Evolutionary conservation across 2,329 filamentous ascomycete species (phyloP).

Genomic region (Xylaria sp.): DNA sequence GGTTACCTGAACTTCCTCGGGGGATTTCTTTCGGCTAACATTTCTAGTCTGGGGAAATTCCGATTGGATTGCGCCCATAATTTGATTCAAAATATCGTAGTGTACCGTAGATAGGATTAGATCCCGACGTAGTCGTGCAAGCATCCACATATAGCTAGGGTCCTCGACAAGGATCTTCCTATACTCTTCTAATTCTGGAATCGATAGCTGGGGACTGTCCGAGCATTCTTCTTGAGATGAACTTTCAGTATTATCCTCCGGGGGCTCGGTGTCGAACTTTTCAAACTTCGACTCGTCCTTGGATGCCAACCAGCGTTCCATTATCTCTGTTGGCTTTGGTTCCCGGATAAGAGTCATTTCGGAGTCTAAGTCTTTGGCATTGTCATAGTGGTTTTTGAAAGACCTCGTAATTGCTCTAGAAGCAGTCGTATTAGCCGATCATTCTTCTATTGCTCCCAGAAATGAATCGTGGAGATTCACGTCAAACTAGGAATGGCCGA

Average conservation of each 20-base stretch:
- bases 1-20: conserved; percentile 5
- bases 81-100: neutral
- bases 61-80: conserved; percentile 9
- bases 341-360: neutral
- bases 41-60: neutral
- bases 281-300: conserved; percentile 1
- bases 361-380: neutral
- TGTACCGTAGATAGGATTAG: neutral
- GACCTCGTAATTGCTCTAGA: conserved; percentile 5
- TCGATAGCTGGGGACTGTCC: neutral
- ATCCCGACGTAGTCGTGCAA: conserved; percentile 24
- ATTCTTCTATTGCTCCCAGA: neutral
- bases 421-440: neutral
- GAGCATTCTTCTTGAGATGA: neutral
- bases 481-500: neutral
- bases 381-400: neutral
- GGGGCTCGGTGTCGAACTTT: neutral
- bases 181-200: conserved; percentile 5
- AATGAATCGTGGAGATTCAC: neutral
- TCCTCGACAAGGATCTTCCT: conserved; percentile 14
- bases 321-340: conserved; percentile 5
- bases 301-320: conserved; percentile 11
- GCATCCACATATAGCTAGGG: conserved; percentile 26
- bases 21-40: conserved; percentile 13
- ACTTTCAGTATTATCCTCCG: neutral